Conservation (phyloP, 257 asterid species). For the Mitragyna speciosa region DNA sequence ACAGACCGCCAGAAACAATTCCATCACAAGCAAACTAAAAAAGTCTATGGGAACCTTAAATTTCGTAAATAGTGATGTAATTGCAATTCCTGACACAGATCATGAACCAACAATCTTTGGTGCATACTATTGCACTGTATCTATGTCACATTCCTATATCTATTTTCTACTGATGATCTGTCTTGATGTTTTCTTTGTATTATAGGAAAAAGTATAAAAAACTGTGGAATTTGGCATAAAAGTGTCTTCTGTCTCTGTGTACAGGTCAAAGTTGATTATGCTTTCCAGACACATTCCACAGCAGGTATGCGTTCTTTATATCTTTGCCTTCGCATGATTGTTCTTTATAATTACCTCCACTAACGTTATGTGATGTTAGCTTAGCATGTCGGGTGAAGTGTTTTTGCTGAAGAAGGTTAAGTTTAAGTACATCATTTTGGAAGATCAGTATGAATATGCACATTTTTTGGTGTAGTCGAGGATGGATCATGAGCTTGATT, state of each 20-base stretch:
- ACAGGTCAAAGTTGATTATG: constrained; percentile 20
- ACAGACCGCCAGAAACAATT: neutral
- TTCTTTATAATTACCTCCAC: neutral
- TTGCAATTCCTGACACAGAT: neutral
- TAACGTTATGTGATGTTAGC: neutral
- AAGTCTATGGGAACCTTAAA: neutral
- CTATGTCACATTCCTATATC: neutral
- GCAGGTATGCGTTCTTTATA: constrained; percentile 21
- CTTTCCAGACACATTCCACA: constrained; percentile 24
- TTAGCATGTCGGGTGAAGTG: neutral
- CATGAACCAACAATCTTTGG: neutral
- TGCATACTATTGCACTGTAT: neutral
- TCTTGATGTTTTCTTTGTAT: neutral
- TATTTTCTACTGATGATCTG: neutral
- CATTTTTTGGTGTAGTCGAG: constrained; percentile 2
- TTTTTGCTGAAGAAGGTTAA: neutral
- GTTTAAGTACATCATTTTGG: neutral
- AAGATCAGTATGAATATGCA: no score
- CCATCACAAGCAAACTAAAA: neutral
- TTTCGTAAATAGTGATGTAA: neutral
- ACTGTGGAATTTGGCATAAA: neutral
- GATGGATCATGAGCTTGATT: neutral
- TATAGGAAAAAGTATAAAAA: neutral
- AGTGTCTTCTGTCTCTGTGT: no score
- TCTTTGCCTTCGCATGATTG: constrained; percentile 6